Conservation (phyloP, 495 filamentous ascomycete species). For the Cercophora samala region DNA sequence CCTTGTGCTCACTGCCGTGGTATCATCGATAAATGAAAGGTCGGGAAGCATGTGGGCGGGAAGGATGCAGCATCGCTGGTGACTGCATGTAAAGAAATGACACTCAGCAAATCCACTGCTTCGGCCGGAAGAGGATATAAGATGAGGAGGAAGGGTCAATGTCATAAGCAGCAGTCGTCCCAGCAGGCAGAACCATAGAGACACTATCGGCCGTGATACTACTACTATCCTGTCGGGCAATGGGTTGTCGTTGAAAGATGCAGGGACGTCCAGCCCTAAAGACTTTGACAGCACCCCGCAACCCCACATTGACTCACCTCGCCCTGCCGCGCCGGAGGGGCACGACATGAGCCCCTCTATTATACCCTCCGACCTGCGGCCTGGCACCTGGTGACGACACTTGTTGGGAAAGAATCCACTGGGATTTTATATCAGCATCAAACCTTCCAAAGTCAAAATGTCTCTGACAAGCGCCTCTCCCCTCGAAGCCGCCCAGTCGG, state of each 20-base stretch:
- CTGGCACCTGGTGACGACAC: constrained; percentile 1
- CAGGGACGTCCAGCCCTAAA: neutral
- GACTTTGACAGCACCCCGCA: constrained; percentile 2
- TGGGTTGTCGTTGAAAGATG: constrained; percentile 1
- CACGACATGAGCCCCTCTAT: neutral
- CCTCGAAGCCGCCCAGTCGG: constrained; percentile 61
- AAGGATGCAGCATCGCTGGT: neutral
- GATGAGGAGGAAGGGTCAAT: neutral
- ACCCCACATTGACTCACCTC: constrained; percentile 14
- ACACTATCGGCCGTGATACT: neutral
- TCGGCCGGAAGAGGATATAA: neutral
- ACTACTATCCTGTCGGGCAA: neutral
- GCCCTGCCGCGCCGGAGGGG: constrained; percentile 1
- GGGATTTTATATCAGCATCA: constrained; percentile 1
- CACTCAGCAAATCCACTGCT: neutral
- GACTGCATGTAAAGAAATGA: neutral
- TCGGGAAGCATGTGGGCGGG: neutral
- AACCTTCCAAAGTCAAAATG: constrained; percentile 46
- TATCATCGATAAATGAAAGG: neutral
- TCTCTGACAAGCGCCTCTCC: constrained; percentile 72
- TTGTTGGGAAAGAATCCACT: constrained; percentile 4
- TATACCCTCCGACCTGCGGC: neutral
- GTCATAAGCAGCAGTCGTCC: neutral
- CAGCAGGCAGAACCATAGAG: neutral
- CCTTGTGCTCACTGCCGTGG: neutral